Evolutionary conservation across 495 filamentous ascomycete species (phyloP).

Genomic region (Jackrogersella minutella): DNA sequence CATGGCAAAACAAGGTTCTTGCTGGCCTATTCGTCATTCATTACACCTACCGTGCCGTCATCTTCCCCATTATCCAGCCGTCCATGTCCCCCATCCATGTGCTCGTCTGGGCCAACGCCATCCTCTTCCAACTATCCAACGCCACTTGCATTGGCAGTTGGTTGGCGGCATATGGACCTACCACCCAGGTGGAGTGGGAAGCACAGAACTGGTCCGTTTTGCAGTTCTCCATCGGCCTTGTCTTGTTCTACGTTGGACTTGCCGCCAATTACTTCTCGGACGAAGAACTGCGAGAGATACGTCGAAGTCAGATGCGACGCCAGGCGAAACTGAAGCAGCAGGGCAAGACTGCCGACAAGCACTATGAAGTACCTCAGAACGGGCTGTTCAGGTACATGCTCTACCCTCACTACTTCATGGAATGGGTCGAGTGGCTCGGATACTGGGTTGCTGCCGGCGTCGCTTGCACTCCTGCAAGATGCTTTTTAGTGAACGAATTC

Average conservation of each 20-base stretch:
- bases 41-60: slow-evolving; percentile 86
- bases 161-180: slow-evolving; percentile 79
- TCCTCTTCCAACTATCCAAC: slow-evolving; percentile 81
- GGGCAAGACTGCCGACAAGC: slow-evolving; percentile 69
- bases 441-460: slow-evolving; percentile 76
- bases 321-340: slow-evolving; percentile 52
- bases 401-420: slow-evolving; percentile 91
- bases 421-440: slow-evolving; percentile 96
- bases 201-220: slow-evolving; percentile 51
- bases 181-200: slow-evolving; percentile 64
- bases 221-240: slow-evolving; percentile 57
- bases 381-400: slow-evolving; percentile 84
- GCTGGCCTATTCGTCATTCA: slow-evolving; percentile 75
- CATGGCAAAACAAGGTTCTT: slow-evolving; percentile 73
- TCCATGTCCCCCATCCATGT: slow-evolving; percentile 89
- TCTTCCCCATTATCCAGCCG: slow-evolving; percentile 82
- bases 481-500: slow-evolving; percentile 87
- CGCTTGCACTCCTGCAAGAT: slow-evolving; percentile 73
- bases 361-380: slow-evolving; percentile 85
- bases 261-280: slow-evolving; percentile 84
- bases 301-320: slow-evolving; percentile 64
- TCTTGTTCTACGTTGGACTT: slow-evolving; percentile 69
- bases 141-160: slow-evolving; percentile 78
- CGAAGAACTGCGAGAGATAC: slow-evolving; percentile 78
- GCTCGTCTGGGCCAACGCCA: slow-evolving; percentile 65